phyloP scores from a whole-genome alignment of 805 yeast species.

The Nakazawaea anatomiae region DNA sequence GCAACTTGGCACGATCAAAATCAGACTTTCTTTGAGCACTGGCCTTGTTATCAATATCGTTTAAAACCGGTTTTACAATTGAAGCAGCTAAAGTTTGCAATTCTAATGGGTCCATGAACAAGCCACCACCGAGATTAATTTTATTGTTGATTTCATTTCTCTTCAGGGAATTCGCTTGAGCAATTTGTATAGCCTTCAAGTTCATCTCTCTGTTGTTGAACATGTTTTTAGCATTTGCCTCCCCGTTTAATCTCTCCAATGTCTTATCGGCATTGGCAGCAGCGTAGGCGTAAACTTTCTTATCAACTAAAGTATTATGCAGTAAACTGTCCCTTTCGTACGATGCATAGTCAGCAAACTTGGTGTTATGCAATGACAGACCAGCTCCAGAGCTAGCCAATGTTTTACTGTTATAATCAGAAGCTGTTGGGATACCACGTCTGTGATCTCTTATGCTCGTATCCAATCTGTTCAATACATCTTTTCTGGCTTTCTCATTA shows the following conservation, averaged over 20 bases:
- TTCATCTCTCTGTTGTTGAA: constrained; percentile 34
- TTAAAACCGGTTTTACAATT: constrained; percentile 77
- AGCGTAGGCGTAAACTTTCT: constrained; percentile 45
- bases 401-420: constrained; percentile 34
- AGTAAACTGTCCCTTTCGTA: constrained; percentile 31
- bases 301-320: constrained; percentile 32
- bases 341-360: constrained; percentile 39
- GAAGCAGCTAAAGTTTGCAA: constrained; percentile 74
- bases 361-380: constrained; percentile 43
- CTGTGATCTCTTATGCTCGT: constrained; percentile 20
- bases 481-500: constrained; percentile 28
- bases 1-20: constrained; percentile 31
- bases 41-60: constrained; percentile 67
- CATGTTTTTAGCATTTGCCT: constrained; percentile 18
- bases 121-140: constrained; percentile 84
- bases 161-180: constrained; percentile 60
- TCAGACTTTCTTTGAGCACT: constrained; percentile 58
- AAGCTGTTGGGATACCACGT: constrained; percentile 36
- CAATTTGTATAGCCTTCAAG: constrained; percentile 69
- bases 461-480: constrained; percentile 23
- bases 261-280: constrained; percentile 39
- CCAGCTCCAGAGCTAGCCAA: constrained; percentile 52
- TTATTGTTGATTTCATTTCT: constrained; percentile 47
- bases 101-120: constrained; percentile 67
- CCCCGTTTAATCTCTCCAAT: constrained; percentile 20